Base-by-base conservation (phyloP, 2,329 filamentous ascomycete genomes). In the Paraphaeosphaeria minitans region DNA sequence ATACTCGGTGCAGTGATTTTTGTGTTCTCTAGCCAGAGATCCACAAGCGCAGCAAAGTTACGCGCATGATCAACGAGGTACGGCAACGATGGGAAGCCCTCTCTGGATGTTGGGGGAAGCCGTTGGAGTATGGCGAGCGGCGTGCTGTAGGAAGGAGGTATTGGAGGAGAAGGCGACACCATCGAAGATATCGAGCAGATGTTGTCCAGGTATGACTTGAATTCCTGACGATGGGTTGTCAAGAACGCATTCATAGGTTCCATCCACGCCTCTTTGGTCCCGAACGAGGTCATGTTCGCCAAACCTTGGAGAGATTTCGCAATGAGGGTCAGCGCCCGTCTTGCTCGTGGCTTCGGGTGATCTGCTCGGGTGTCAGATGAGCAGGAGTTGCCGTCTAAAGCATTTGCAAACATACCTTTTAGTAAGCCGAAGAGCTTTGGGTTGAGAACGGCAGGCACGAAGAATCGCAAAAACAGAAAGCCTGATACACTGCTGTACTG, bases 261-360 rank as follows among this genome's bases (percentile, higher is more conserved):
- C 93, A 98, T 97, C 92, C 93, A 98, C n/a, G 90, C 88, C 76
- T 98, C 94, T 74, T 97, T 96, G 72, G 91, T 93, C 42, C 94
- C 94, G 72, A 97, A 97, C 0, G 87, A 92, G 1, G 92, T 91
- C 78, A 97, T 84, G 74, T 97, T 97, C 19, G 93, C 92, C 58
- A 98, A 83, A 16, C 92, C 93, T 77, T 97, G 93, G 9, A 98
- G 81, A 1, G 91, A 92, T 77, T 98, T 98, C 24, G 94, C 92
- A 59, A 98, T 93, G 51, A 98, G 84, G 0, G 94, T 97, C 54
- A 97, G 83, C 0, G 93, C 96, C 43, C 94, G 87, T 73, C 96
- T 92, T 12, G 93, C 92, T 54, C 88, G 89, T 27, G 88, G 86
- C 51, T 89, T 90, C 24, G 94, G 93, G 65, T 96, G 91, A 69